Base-by-base conservation (phyloP, 805 yeast species). In the Jamesozyma lodderae region DNA sequence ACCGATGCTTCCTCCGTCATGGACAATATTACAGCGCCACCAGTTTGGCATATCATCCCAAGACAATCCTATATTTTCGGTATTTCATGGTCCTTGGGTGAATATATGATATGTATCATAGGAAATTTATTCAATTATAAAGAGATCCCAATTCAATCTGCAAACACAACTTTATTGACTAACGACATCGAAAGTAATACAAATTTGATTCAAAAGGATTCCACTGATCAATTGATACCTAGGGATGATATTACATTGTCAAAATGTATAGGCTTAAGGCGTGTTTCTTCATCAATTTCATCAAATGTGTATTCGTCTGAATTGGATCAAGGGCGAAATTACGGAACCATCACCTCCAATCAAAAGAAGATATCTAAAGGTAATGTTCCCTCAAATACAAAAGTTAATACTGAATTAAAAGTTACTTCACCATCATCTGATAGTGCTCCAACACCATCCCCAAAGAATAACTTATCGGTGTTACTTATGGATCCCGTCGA, bases 21-120 rank as follows among this genome's bases (percentile, higher is more conserved):
- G 3, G 17, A 21, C 4, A 21, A 32, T 4, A 19, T 16, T 4
- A 16, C 33, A 14, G 17, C 27, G 22, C 8, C 14, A 15, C 33
- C 13, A 38, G 45, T 25, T 55, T 67, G 69, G 67, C 67, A 65
- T 35, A 52, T 67, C n/a, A 61, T 63, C 3, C 67, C 64, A 30
- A 54, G 63, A 33, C 68, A 66, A 45, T 57, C 64, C 1, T 66
- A 53, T 37, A 40, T 65, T 6, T 66, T 64, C 42, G 71, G 69
- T 3, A 44, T 61, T 10, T 52, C 54, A 2, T 64, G 66, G 60
- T 53, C 64, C 23, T 27, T 63, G 9, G 54, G 56, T 28, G 69
- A 65, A 36, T 44, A 61, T 3, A 36, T 55, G 19, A 44, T 56
- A 13, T 44, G 60, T 23, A 41, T 59, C 2, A 22, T 52, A 6